Percentiles rank a stretch among this genome's conserved stretches.
Conservation (phyloP, 768 basidiomycete genomes). For the Tylopilus sp. region DNA sequence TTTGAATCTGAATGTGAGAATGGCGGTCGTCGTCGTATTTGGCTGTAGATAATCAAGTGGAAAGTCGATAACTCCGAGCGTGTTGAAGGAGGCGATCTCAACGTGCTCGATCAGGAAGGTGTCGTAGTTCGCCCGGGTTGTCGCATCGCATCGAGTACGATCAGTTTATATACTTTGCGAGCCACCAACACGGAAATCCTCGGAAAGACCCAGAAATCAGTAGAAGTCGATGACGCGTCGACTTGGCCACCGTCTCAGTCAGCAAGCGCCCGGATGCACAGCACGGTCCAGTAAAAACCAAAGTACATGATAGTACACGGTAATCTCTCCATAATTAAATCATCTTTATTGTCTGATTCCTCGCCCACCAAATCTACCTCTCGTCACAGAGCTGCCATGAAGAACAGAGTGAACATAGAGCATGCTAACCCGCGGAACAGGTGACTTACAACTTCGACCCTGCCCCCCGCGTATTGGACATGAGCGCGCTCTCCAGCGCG, state of each 20-base stretch:
- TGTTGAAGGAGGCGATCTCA: slow-evolving; percentile 2
- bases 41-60: slow-evolving; percentile 4
- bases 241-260: slow-evolving; percentile 3
- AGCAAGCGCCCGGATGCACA: slow-evolving; percentile 10
- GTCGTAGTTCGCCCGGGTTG: slow-evolving; percentile 4
- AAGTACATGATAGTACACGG: background rate
- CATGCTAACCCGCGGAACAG: background rate
- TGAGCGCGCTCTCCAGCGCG: slow-evolving; percentile 73
- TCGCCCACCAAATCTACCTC: slow-evolving; percentile 29
- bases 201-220: slow-evolving; percentile 22
- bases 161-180: slow-evolving; percentile 12
- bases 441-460: slow-evolving; percentile 67
- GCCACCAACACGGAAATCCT: slow-evolving; percentile 17
- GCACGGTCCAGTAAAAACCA: background rate
- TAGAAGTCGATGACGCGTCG: slow-evolving; percentile 21
- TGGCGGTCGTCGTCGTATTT: too few species aligned
- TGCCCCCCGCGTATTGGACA: slow-evolving; percentile 68
- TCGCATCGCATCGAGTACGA: background rate
- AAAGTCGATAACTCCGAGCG: background rate
- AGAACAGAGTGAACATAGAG: background rate
- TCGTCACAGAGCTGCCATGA: slow-evolving; percentile 32
- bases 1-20: background rate
- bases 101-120: slow-evolving; percentile 27
- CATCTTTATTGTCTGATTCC: slow-evolving; percentile 26
- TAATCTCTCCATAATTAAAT: background rate